Evolutionary conservation across 495 filamentous ascomycete species (phyloP), one percentile per base, ranked within the genome.

Genomic region (Friedmanniomyces simplex): DNA sequence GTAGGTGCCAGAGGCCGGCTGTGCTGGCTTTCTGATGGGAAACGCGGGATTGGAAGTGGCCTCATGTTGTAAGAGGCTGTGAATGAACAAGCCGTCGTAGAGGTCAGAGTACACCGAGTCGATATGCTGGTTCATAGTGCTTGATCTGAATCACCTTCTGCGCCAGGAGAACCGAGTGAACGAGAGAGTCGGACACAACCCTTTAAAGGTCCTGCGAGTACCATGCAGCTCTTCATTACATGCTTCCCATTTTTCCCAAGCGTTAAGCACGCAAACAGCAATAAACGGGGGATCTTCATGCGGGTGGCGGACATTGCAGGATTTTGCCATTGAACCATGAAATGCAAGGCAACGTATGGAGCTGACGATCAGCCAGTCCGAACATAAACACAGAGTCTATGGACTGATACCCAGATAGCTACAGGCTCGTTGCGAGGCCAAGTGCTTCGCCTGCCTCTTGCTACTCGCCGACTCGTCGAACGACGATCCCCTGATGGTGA

Each of bases 61-160:
- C 34, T 37, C 34, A 37, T 52, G 50, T 21, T 52, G 50, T 4
- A 52, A 8, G 34, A 52, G 50, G 50, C 50, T 32, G 12, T 52
- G 50, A 52, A 52, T 28, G 28, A 52, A 52, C 24, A 52, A 30
- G 32, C 28, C 36, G 50, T 52, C 50, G 28, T 52, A 52, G 50
- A 52, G 36, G 28, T 52, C 50, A 30, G n/a, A 25, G 12, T 50
- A 50, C 20, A 50, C 25, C 25, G 48, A 50, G 18, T 24, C 13
- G 34, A 37, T 37, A 37, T 37, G 34, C 34, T 37, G 34, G 34
- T 37, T 16, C 34, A 37, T 37, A 37, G 34, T 37, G 34, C 34
- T 37, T 37, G 34, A 37, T 16, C 8, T 37, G 34, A 37, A 37
- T 37, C 34, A 37, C 8, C 34, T 37, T 37, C 34, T 16, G 34